Conservation (phyloP, 2,329 filamentous ascomycete genomes). For the Cephalotrichum gorgonifer region DNA sequence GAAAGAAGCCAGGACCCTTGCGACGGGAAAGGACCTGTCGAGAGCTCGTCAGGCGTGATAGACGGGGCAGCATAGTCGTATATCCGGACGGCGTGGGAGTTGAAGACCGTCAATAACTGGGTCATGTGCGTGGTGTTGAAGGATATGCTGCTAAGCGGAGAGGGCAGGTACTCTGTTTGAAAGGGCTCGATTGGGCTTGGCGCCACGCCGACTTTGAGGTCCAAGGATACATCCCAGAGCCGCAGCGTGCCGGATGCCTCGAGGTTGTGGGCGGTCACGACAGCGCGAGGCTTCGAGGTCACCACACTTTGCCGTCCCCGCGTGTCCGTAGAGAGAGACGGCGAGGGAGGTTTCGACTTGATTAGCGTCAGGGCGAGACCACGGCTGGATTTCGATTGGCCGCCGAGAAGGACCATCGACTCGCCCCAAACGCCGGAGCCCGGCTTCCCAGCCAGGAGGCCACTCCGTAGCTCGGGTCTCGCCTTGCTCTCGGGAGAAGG, state of each 20-base stretch:
- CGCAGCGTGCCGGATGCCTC: constrained; percentile 49
- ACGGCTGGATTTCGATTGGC: constrained; percentile 41
- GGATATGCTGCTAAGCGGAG: constrained; percentile 42
- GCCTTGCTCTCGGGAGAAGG: constrained; percentile 50
- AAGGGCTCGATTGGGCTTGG: constrained; percentile 34
- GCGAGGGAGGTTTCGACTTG: constrained; percentile 22
- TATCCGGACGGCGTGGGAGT: constrained; percentile 45
- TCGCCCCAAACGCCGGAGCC: constrained; percentile 57
- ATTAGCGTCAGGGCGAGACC: constrained; percentile 45
- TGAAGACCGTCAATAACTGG: constrained; percentile 47
- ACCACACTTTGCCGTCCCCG: constrained; percentile 7
- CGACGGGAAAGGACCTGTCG: constrained; percentile 37
- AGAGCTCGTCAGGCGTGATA: constrained; percentile 38
- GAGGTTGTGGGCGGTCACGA: constrained; percentile 50
- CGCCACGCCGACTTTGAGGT: constrained; percentile 17
- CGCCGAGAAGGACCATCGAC: constrained; percentile 40
- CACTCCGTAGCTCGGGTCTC: constrained; percentile 38
- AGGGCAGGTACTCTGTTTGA: constrained; percentile 48
- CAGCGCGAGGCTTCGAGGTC: constrained; percentile 28
- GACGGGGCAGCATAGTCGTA: constrained; percentile 50
- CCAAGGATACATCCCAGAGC: constrained; percentile 47
- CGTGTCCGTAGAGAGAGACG: neutral
- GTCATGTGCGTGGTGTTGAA: constrained; percentile 51
- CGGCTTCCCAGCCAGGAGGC: constrained; percentile 40
- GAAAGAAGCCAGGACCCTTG: constrained; percentile 57